Percentiles rank a stretch among this genome's conserved stretches.
phyloP scores from a whole-genome alignment of 768 basidiomycete species.

The Macrolepiota dolichaula region DNA sequence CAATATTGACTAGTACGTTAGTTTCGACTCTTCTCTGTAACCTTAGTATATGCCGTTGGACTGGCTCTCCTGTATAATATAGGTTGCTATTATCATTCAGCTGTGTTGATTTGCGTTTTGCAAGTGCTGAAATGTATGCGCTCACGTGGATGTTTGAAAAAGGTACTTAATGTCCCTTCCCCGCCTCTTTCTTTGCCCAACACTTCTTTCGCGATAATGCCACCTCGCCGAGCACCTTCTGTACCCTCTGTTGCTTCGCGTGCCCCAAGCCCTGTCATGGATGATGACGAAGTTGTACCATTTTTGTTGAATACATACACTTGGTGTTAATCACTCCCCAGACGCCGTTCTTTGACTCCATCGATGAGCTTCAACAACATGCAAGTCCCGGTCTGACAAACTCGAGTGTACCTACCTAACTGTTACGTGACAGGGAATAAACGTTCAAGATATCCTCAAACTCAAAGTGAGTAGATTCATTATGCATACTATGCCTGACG shows the following conservation, averaged over 20 bases:
- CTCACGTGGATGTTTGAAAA: conserved; percentile 2
- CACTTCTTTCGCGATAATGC: conserved; percentile 28
- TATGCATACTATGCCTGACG: conserved; percentile 5
- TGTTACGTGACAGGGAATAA: conserved; percentile 67
- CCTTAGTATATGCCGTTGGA: conserved; percentile 6
- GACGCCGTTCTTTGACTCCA: conserved; percentile 67
- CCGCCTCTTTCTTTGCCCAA: background rate
- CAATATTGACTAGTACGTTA: conserved; percentile 35
- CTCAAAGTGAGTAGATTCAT: conserved; percentile 60
- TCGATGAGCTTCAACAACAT: conserved; percentile 86
- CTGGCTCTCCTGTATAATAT: conserved; percentile 11
- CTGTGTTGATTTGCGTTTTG: background rate
- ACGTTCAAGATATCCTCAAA: conserved; percentile 92
- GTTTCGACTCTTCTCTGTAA: background rate
- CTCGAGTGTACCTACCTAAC: conserved; percentile 5
- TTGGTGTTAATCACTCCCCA: conserved; percentile 19
- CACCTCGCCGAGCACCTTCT: conserved; percentile 52
- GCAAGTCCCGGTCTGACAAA: conserved; percentile 31
- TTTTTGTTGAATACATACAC: background rate
- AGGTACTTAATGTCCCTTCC: conserved; percentile 1
- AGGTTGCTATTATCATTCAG: background rate
- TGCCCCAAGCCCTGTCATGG: conserved; percentile 39
- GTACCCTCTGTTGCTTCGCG: conserved; percentile 47
- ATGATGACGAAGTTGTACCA: conserved; percentile 38
- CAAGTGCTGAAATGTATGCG: conserved; percentile 11